phyloP scores from a whole-genome alignment of 805 yeast genomes.

The Nadsonia fulvescens region DNA sequence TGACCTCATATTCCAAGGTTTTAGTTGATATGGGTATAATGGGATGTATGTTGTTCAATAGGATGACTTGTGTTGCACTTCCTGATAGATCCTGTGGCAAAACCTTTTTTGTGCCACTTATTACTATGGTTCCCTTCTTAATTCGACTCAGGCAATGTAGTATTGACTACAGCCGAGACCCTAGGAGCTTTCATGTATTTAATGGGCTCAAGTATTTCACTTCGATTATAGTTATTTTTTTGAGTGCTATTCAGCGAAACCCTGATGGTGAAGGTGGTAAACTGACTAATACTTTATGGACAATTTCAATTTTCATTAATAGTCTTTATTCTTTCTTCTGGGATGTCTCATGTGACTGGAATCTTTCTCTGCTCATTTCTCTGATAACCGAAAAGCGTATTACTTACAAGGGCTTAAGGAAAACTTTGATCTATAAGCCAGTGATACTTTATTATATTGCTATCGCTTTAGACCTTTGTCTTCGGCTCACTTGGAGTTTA shows the following conservation, averaged over 20 bases:
- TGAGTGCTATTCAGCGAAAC: conserved; percentile 14
- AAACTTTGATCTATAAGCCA: conserved; percentile 14
- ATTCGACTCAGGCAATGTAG: conserved; percentile 73
- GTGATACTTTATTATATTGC: conserved; percentile 34
- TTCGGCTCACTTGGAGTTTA: conserved; percentile 66
- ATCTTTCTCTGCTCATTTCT: conserved; percentile 32
- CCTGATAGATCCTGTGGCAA: conserved; percentile 23
- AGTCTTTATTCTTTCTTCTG: conserved; percentile 69
- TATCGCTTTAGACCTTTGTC: conserved; percentile 37
- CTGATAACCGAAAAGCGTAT: conserved; percentile 5
- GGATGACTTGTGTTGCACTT: conserved; percentile 12
- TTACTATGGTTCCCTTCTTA: conserved; percentile 38
- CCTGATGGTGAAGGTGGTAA: conserved; percentile 9
- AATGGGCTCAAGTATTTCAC: conserved; percentile 64
- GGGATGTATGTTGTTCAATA: conserved; percentile 28
- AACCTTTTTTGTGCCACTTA: conserved; percentile 19
- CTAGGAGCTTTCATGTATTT: conserved; percentile 36
- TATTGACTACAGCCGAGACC: conserved; percentile 38
- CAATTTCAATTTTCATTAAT: conserved; percentile 34
- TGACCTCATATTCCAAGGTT: conserved; percentile 67
- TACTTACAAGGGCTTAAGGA: conserved; percentile 13
- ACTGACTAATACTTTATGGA: conserved; percentile 14
- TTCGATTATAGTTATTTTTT: conserved; percentile 34
- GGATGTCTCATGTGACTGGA: conserved; percentile 90
- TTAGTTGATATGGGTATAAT: conserved; percentile 45